Base-by-base conservation (phyloP, 108 stramenopile species). In the Pseudonitzschia multiseries region DNA sequence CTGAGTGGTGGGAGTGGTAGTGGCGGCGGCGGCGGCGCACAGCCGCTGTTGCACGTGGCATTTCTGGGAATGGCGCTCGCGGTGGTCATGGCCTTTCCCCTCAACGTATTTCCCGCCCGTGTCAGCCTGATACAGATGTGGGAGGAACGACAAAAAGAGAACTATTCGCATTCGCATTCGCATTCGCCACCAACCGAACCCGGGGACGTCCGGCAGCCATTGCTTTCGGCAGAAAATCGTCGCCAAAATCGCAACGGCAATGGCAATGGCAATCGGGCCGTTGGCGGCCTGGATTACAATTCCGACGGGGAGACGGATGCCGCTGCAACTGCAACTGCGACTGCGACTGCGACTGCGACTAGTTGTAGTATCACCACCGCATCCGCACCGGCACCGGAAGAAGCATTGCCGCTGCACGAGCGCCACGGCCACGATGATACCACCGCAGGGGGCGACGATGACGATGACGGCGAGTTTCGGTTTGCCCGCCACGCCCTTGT, bases 21-120 rank as follows among this genome's bases (percentile, higher is more conserved):
- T n/a, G n/a, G n/a, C n/a, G n/a, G n/a, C n/a, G n/a, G n/a, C n/a
- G n/a, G n/a, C n/a, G n/a, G 22, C 29, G 71, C 64, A 33, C 42
- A 72, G 15, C 75, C 81, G 1, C 60, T 93, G 14, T 81, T 91
- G 80, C 89, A 86, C 54, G 73, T 83, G 24, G 85, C 92, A 17
- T 85, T 88, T 57, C 71, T 83, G 14, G 82, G 82, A 41, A 87
- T 93, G 80, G 89, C 83, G 26, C 62, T 90, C n/a, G 89, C 93
- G 8, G 82, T 93, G 21, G 84, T 90, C 36, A 85, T 90, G 66
- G 92, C 90, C 4, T 93, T 85, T 73, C 93, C 93, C 8, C 83
- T 93, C 53, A 93, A 91, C 66, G 84, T 93, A 12, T 86, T 93
- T 40, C 93, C 93, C 10, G 88, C 89, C 13, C 75, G 90, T 9